phyloP scores from a whole-genome alignment of 1,284 basidiomycete genomes.

The Rhizoctonia solani region DNA sequence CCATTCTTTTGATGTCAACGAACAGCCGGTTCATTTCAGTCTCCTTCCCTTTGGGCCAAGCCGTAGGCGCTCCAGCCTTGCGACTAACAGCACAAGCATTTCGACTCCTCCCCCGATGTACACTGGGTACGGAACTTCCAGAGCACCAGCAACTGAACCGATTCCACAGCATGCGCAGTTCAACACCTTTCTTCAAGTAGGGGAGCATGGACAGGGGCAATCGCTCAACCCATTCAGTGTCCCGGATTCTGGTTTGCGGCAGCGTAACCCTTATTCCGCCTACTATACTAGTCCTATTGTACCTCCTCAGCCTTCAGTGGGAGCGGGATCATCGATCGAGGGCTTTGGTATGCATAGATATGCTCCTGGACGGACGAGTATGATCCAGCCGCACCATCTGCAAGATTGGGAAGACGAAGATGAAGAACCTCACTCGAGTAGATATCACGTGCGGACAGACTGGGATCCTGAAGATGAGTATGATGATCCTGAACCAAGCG shows the following conservation, averaged over 20 bases:
- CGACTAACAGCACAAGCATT: background rate
- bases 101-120: conserved; percentile 5
- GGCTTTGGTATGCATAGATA: background rate
- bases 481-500: conserved; percentile 27
- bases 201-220: background rate
- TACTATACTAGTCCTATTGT: background rate
- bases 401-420: background rate
- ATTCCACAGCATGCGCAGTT: conserved; percentile 15
- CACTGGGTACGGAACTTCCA: background rate
- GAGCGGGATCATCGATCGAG: background rate
- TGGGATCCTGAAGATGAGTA: conserved; percentile 31
- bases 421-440: background rate
- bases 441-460: conserved; percentile 16
- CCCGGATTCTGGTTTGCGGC: background rate
- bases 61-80: background rate
- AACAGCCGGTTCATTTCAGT: conserved; percentile 1
- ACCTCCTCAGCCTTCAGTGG: background rate
- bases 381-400: background rate
- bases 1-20: background rate
- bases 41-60: background rate
- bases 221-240: background rate
- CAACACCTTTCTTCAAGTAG: background rate
- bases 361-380: background rate
- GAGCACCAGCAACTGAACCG: conserved; percentile 10
- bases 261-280: background rate